Evolutionary conservation across 306 rosid species (phyloP).

Genomic region (Sechiopsis laciniata): DNA sequence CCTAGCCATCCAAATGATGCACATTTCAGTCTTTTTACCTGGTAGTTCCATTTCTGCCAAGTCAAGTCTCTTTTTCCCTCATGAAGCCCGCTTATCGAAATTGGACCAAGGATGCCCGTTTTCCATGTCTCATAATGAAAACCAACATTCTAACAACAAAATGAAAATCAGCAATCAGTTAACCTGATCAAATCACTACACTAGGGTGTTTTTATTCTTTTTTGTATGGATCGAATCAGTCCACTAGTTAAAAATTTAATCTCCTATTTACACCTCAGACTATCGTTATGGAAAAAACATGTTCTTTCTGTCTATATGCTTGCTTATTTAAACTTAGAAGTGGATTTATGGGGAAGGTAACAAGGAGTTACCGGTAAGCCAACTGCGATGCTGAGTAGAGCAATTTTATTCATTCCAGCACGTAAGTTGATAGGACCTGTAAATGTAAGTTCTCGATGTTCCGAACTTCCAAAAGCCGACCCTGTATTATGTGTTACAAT

Average conservation of each 20-base stretch:
- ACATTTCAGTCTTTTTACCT: constrained; percentile 38
- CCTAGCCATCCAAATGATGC: neutral
- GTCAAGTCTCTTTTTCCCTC: constrained; percentile 61
- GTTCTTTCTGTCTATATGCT: neutral
- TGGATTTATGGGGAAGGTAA: constrained; percentile 20
- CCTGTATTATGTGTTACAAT: constrained; percentile 40
- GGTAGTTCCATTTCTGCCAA: constrained; percentile 78
- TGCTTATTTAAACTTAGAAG: neutral
- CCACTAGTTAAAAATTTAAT: neutral
- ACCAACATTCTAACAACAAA: constrained; percentile 59
- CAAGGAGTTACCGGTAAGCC: constrained; percentile 69
- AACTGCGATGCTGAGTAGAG: constrained; percentile 82
- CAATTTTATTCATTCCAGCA: constrained; percentile 68
- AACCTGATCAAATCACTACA: neutral
- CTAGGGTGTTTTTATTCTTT: neutral
- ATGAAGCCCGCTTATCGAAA: constrained; percentile 65
- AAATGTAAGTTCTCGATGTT: constrained; percentile 59
- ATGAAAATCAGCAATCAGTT: constrained; percentile 15
- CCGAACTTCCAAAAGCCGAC: constrained; percentile 70
- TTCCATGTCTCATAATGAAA: constrained; percentile 70
- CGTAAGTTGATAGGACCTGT: constrained; percentile 55
- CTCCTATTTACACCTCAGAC: neutral
- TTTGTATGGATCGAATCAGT: neutral
- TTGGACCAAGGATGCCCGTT: constrained; percentile 76
- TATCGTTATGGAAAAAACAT: neutral